phyloP scores from a whole-genome alignment of 257 asterid species.

The Gentiana dahurica region DNA sequence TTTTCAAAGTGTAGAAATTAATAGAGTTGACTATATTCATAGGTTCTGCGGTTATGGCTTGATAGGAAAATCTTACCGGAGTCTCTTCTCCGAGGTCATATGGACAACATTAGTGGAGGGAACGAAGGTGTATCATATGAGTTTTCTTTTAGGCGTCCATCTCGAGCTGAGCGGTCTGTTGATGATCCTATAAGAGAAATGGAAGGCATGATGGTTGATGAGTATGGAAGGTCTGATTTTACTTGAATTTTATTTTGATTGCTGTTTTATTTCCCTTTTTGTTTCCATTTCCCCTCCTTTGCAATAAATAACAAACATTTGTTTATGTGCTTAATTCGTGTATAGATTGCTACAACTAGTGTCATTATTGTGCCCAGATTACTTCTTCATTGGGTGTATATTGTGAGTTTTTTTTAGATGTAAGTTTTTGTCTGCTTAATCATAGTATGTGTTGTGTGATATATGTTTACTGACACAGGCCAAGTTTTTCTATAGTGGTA shows the following conservation, averaged over 20 bases:
- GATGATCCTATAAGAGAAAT: constrained; percentile 97
- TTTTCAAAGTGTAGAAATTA: constrained; percentile 11
- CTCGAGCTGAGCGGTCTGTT: constrained; percentile 85
- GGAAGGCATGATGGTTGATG: constrained; percentile 97
- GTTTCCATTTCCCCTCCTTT: neutral
- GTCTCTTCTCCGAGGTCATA: constrained; percentile 59
- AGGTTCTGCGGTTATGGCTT: constrained; percentile 95
- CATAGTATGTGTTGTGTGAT: too few species aligned
- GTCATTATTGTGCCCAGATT: too few species aligned
- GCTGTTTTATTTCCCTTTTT: neutral
- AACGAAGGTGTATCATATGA: constrained; percentile 64
- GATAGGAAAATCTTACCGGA: constrained; percentile 93
- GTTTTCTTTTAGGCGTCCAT: constrained; percentile 66
- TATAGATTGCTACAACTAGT: too few species aligned
- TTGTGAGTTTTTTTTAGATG: too few species aligned
- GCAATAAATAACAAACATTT: too few species aligned
- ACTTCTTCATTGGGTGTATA: too few species aligned
- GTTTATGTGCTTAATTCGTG: too few species aligned
- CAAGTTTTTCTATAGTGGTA: too few species aligned
- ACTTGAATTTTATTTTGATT: neutral
- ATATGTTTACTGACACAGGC: too few species aligned
- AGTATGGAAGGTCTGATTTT: constrained; percentile 73
- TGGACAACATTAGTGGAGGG: constrained; percentile 50
- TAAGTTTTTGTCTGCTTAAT: too few species aligned
- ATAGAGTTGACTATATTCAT: constrained; percentile 14